These are phyloP conservation scores for Epithemia pelagica DNA, from an alignment of 108 stramenopile species.

Conservation along the genomic window DNA sequence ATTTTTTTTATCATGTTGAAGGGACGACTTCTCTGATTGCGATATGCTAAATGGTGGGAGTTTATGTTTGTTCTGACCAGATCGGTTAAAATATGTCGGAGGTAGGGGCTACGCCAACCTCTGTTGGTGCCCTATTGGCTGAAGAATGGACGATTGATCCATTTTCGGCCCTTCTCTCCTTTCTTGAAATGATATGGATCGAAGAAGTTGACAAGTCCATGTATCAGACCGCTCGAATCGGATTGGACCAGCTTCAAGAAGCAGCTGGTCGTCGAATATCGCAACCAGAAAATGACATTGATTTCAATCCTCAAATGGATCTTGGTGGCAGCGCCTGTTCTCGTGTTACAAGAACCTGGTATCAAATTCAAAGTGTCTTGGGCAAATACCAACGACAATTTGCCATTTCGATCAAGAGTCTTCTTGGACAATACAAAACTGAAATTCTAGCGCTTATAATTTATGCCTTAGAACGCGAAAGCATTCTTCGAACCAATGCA, in stretches of 20 bases:
- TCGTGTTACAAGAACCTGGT: neutral
- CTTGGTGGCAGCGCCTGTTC: neutral
- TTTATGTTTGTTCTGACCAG: no score
- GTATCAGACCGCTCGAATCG: slow-evolving; percentile 31
- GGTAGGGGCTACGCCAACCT: slow-evolving; percentile 35
- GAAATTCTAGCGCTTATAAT: slow-evolving; percentile 50
- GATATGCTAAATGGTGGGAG: no score
- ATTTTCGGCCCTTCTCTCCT: slow-evolving; percentile 65
- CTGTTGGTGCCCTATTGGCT: slow-evolving; percentile 64
- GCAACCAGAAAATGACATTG: neutral
- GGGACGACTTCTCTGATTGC: no score
- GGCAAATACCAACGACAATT: slow-evolving; percentile 10
- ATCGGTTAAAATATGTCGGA: no score
- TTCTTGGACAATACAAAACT: slow-evolving; percentile 28
- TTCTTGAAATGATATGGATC: slow-evolving; percentile 72
- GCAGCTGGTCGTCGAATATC: no score
- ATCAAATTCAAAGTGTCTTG: neutral
- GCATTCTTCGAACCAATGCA: slow-evolving; percentile 41
- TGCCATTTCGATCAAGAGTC: slow-evolving; percentile 14
- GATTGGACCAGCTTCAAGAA: neutral
- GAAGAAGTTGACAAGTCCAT: slow-evolving; percentile 52
- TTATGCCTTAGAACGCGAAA: slow-evolving; percentile 51
- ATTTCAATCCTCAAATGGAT: neutral
- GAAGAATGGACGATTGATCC: slow-evolving; percentile 81
- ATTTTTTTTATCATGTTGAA: no score